Evolutionary conservation across 1,284 basidiomycete genomes (phyloP).

Genomic region (Coriolopsis trogii): DNA sequence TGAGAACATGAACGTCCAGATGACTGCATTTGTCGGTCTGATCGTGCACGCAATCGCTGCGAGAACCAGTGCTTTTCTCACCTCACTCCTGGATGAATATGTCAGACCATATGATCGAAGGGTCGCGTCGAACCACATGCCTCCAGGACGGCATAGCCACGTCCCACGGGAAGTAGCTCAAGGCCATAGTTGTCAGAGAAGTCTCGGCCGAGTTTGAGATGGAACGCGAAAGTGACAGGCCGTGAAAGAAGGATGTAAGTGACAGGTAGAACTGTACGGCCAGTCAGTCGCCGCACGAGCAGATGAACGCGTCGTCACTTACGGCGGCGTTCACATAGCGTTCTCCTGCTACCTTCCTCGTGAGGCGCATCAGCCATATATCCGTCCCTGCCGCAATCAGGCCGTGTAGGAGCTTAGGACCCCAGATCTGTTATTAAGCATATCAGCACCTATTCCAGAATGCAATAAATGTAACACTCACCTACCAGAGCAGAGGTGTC

Average conservation of each 20-base stretch:
- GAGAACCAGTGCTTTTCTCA: constrained; percentile 47
- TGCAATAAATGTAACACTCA: constrained; percentile 19
- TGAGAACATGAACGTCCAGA: constrained; percentile 78
- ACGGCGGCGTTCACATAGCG: constrained; percentile 68
- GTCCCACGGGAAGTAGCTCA: constrained; percentile 81
- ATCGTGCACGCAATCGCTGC: constrained; percentile 81
- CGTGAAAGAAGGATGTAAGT: constrained; percentile 86
- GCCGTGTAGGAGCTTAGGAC: constrained; percentile 83
- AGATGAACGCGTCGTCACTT: constrained; percentile 34
- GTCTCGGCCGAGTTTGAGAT: constrained; percentile 95
- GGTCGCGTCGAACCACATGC: constrained; percentile 13
- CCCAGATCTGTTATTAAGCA: constrained; percentile 52
- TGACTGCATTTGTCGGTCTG: constrained; percentile 84
- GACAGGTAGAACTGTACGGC: constrained; percentile 75
- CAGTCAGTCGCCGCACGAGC: neutral
- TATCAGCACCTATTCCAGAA: neutral
- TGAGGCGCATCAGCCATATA: constrained; percentile 69
- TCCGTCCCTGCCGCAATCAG: constrained; percentile 83
- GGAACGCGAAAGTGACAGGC: constrained; percentile 83
- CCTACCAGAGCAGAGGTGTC: constrained; percentile 55
- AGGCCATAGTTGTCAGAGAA: constrained; percentile 78
- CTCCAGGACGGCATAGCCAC: constrained; percentile 26
- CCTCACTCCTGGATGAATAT: constrained; percentile 29
- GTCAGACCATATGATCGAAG: neutral
- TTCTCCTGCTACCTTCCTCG: constrained; percentile 60